A percentile compares a stretch with the other conserved stretches of the same genome.
Conservation (phyloP, 495 filamentous ascomycete genomes). For the Podospora bellae-mahoneyi region DNA sequence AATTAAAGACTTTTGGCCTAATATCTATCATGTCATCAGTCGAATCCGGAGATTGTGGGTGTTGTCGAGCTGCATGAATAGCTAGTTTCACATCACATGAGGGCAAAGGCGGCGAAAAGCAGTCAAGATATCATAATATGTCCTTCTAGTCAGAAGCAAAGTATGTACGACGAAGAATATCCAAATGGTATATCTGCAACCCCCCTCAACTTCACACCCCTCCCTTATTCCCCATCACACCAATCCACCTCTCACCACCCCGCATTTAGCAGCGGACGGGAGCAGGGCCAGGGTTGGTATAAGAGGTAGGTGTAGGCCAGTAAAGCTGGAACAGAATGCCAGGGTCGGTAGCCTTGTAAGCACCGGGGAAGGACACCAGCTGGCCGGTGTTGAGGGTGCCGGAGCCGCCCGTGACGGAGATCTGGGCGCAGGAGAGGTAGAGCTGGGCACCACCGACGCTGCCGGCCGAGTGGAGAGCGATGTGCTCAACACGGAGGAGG, state of each 20-base stretch:
- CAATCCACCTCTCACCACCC: not conserved
- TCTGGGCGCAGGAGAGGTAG: slow-evolving; percentile 50
- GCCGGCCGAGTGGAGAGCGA: slow-evolving; percentile 48
- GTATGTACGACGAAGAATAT: too few relatives aligned
- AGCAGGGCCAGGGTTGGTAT: slow-evolving; percentile 38
- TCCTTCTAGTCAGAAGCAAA: too few relatives aligned
- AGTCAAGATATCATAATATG: too few relatives aligned
- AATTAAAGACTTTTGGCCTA: too few relatives aligned
- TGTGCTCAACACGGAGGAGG: slow-evolving; percentile 57
- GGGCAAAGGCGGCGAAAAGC: too few relatives aligned
- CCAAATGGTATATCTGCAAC: too few relatives aligned
- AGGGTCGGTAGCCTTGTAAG: slow-evolving; percentile 44
- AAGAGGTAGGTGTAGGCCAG: slow-evolving; percentile 36
- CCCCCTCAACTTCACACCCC: not conserved
- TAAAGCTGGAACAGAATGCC: slow-evolving; percentile 48
- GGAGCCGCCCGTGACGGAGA: slow-evolving; percentile 40
- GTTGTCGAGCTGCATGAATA: too few relatives aligned
- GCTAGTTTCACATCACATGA: too few relatives aligned
- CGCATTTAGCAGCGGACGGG: slow-evolving; percentile 25
- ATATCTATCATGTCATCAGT: too few relatives aligned
- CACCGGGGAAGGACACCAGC: slow-evolving; percentile 46
- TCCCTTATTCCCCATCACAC: not conserved
- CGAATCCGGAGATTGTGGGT: too few relatives aligned
- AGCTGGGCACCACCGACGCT: slow-evolving; percentile 51
- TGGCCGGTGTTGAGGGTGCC: slow-evolving; percentile 34